Percentiles rank a stretch among this genome's conserved stretches.
These are phyloP conservation scores for Suillus alpinus DNA, from an alignment of 768 basidiomycete genomes.

Conservation along the genomic window DNA sequence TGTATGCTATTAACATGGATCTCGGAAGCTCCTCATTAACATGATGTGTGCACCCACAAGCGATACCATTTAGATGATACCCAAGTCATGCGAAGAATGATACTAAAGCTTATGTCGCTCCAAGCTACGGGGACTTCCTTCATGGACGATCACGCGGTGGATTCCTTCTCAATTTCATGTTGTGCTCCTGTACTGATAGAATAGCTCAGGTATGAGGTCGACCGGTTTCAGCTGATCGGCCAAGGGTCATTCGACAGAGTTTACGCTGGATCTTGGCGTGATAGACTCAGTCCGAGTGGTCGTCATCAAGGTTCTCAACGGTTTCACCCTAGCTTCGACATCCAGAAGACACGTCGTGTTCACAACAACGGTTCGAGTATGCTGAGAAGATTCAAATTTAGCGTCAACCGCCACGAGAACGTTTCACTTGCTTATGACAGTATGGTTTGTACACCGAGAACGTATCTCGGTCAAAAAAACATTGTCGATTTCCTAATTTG, in stretches of 20 bases:
- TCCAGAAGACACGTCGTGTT: too few species aligned
- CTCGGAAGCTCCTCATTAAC: not conserved
- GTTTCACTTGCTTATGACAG: too few species aligned
- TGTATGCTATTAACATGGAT: not conserved
- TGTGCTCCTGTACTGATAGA: too few species aligned
- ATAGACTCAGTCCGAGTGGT: conserved; percentile 39
- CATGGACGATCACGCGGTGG: conserved; percentile 74
- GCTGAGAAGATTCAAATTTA: too few species aligned
- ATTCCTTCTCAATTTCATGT: conserved; percentile 4
- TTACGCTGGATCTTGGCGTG: conserved; percentile 75
- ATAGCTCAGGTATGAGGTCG: conserved; percentile 62
- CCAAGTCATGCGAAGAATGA: too few species aligned
- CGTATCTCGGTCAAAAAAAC: too few species aligned
- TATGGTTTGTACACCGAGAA: too few species aligned
- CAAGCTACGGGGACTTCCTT: conserved; percentile 40
- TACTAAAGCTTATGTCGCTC: too few species aligned
- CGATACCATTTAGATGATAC: too few species aligned
- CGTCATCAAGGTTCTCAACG: conserved; percentile 70
- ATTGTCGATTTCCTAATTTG: too few species aligned
- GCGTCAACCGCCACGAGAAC: too few species aligned
- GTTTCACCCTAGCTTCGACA: conserved; percentile 55
- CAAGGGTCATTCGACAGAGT: conserved; percentile 75
- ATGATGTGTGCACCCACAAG: not conserved
- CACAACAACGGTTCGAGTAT: too few species aligned
- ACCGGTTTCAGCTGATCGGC: conserved; percentile 65